These are phyloP conservation scores for Camelina sativa DNA, from an alignment of 345 rosid genomes.

Conservation along the genomic window DNA sequence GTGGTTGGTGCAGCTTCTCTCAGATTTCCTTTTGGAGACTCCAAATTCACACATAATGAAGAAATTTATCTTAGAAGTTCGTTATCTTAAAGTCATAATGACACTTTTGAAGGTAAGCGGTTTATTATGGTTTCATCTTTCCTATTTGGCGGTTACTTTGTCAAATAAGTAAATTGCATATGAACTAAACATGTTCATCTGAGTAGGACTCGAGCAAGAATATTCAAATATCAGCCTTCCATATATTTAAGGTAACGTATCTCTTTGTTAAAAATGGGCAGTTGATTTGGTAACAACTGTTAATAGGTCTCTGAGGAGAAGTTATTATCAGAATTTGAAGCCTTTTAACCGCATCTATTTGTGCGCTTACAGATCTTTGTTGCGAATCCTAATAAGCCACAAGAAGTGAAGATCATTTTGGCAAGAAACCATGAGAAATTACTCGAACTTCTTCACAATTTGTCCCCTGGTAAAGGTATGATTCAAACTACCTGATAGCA, in stretches of 20 bases:
- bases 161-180: slow-evolving; percentile 24
- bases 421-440: slow-evolving; percentile 81
- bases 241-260: slow-evolving; percentile 81
- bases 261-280: slow-evolving; percentile 1
- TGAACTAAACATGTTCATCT: slow-evolving; percentile 27
- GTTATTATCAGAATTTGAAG: slow-evolving; percentile 7
- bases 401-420: slow-evolving; percentile 79
- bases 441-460: slow-evolving; percentile 67
- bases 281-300: slow-evolving; percentile 1
- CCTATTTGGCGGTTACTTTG: not conserved
- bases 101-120: slow-evolving; percentile 71
- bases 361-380: slow-evolving; percentile 70
- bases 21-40: slow-evolving; percentile 91
- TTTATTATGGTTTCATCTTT: slow-evolving; percentile 23
- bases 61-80: slow-evolving; percentile 89
- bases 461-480: slow-evolving; percentile 84
- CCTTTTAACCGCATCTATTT: not conserved
- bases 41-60: slow-evolving; percentile 90
- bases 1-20: slow-evolving; percentile 70
- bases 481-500: not conserved
- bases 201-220: slow-evolving; percentile 94
- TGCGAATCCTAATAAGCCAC: slow-evolving; percentile 97
- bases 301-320: slow-evolving; percentile 20
- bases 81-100: slow-evolving; percentile 90
- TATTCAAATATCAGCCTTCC: slow-evolving; percentile 89